phyloP scores from a whole-genome alignment of 371 early-diverging fungal species.

The Rhizomucor miehei region DNA sequence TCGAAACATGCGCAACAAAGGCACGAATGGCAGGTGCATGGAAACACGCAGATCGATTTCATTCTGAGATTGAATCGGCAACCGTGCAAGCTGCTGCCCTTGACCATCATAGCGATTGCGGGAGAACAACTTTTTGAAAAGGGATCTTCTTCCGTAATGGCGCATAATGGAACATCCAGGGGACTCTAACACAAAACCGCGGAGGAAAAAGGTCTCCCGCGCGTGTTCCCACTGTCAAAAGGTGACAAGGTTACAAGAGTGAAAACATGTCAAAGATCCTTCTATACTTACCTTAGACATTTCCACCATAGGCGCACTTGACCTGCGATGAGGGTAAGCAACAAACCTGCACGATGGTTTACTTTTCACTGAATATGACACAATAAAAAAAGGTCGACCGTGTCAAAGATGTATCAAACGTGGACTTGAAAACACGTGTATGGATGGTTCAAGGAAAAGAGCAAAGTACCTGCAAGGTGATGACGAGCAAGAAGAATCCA shows the following conservation, averaged over 20 bases:
- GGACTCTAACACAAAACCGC: constrained; percentile 9
- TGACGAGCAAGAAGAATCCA: constrained; percentile 18
- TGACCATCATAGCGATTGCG: too few relatives aligned
- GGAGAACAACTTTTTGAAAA: too few relatives aligned
- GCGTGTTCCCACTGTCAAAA: constrained; percentile 51
- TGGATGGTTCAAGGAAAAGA: constrained; percentile 29
- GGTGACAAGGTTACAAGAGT: constrained; percentile 6
- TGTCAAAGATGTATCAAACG: constrained; percentile 39
- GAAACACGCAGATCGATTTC: too few relatives aligned
- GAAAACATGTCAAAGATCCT: background rate
- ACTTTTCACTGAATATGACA: background rate
- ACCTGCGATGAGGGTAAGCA: constrained; percentile 36
- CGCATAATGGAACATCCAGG: too few relatives aligned
- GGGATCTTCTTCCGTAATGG: background rate
- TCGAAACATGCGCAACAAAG: too few relatives aligned
- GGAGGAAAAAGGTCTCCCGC: constrained; percentile 24
- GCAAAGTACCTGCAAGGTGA: constrained; percentile 79
- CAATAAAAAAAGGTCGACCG: constrained; percentile 24
- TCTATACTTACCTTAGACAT: constrained; percentile 1
- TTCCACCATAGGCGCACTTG: constrained; percentile 23
- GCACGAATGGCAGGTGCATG: too few relatives aligned
- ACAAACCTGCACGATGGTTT: constrained; percentile 2
- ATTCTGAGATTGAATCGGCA: too few relatives aligned
- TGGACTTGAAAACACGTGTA: constrained; percentile 29
- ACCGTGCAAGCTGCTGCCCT: too few relatives aligned